phyloP scores from a whole-genome alignment of 345 rosid genomes.

The Camelina laxa region DNA sequence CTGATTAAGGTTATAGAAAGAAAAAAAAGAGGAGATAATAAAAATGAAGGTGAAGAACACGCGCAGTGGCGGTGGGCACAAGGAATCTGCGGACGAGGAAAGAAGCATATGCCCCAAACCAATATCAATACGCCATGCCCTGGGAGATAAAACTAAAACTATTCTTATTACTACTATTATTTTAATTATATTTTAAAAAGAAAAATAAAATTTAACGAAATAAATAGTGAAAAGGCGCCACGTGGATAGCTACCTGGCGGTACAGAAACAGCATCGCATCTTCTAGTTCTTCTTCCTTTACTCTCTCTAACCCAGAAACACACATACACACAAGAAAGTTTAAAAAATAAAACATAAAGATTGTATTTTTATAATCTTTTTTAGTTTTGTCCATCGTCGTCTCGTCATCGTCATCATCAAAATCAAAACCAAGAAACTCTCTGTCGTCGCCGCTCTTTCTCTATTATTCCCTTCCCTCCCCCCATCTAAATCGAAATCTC shows the following conservation, averaged over 20 bases:
- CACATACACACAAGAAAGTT: not conserved
- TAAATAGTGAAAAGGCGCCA: conserved; percentile 53
- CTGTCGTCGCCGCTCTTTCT: conserved; percentile 16
- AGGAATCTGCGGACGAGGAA: conserved; percentile 39
- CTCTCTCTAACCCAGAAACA: conserved; percentile 4
- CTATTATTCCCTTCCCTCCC: not conserved
- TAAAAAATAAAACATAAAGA: not conserved
- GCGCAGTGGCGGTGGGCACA: conserved; percentile 40
- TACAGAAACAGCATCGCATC: conserved; percentile 57
- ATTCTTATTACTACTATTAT: too few relatives aligned
- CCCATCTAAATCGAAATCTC: not conserved
- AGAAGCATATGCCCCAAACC: conserved; percentile 38
- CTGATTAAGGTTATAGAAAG: not conserved
- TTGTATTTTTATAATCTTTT: not conserved
- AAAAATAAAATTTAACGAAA: too few relatives aligned
- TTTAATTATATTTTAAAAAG: not conserved
- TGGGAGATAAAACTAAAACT: not conserved
- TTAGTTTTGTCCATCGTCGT: conserved; percentile 26
- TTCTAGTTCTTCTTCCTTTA: conserved; percentile 19
- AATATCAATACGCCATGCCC: conserved; percentile 4
- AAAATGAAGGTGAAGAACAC: conserved; percentile 25
- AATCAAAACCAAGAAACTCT: conserved; percentile 30
- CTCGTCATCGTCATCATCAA: conserved; percentile 20
- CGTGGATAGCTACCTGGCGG: conserved; percentile 75
- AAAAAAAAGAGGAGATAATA: too few relatives aligned